Base-by-base conservation (phyloP, 75 land plant species). In the Ceratopteris richardii region DNA sequence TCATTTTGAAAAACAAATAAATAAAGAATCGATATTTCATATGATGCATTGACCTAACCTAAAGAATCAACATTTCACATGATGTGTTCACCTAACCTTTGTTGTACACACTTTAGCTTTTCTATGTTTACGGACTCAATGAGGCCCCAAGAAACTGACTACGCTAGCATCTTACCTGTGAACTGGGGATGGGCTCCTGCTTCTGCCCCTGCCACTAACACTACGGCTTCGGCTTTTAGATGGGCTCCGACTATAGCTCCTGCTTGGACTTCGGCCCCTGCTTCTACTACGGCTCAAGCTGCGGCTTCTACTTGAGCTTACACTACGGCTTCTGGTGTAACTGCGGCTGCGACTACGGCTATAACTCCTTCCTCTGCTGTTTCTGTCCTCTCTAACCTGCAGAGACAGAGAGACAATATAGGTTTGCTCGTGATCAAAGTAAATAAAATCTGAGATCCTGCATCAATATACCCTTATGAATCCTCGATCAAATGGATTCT, bases 401-500 rank as follows among this genome's bases (percentile, higher is more conserved):
- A 22, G 28, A 61, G 12, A 1, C 12, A 17, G 42, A 41, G 52
- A 11, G 36, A 39, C 25, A 21, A 10, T 25, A 56, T 13, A 23
- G 0, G 17, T 1, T 6, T 18, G 17, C 29, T 17, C 43, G 3
- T 10, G 17, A 22, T 29, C 25, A 24, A 44, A 0, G 60, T 62
- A 27, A 56, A 63, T 28, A 64, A 52, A 27, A 46, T 51, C 17
- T 20, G 57, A 63, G 65, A 64, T 36, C 71, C 46, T 13, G 70
- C 62, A 51, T 26, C 23, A 2, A 60, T 54, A 51, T 85, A 83
- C 91, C 65, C 96, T 63, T 23, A 90, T 78, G 56, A 75, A 90
- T 19, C 84, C 65, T 29, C 76, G 69, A 48, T 84, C 72, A 74
- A 90, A 90, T 18, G 87, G 84, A 69, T 90, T 90, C 26, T 70